Percentiles rank a stretch among this genome's conserved stretches.
These are phyloP conservation scores for Boletus reticuloceps DNA, from an alignment of 768 basidiomycete species.

Conservation along the genomic window DNA sequence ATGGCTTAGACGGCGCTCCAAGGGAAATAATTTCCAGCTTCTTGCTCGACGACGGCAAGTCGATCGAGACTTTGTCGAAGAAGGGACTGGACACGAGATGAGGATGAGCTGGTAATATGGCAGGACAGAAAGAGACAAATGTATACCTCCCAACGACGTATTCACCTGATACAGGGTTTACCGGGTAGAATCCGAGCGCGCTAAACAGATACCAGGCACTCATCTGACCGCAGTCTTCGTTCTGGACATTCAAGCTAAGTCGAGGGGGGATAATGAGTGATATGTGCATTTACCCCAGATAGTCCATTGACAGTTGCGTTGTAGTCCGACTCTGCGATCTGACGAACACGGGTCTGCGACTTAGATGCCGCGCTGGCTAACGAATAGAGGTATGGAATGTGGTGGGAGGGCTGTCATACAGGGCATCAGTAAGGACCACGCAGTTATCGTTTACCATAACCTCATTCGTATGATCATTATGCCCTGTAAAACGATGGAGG, in stretches of 20 bases:
- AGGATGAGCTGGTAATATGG: neutral
- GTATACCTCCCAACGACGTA: constrained; percentile 74
- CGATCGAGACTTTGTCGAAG: constrained; percentile 52
- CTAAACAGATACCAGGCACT: constrained; percentile 86
- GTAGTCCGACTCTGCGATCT: constrained; percentile 64
- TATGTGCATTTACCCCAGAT: constrained; percentile 52
- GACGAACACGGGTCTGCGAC: constrained; percentile 67
- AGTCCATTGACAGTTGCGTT: constrained; percentile 67
- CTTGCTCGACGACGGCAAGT: constrained; percentile 41
- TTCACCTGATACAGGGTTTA: constrained; percentile 73
- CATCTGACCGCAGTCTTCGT: constrained; percentile 91
- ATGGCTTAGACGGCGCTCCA: constrained; percentile 58
- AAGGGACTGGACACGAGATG: constrained; percentile 38
- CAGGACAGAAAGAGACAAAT: neutral
- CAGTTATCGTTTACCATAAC: constrained; percentile 16
- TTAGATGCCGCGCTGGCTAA: constrained; percentile 69
- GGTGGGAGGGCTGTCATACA: constrained; percentile 66
- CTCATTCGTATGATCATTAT: constrained; percentile 84
- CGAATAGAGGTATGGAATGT: constrained; percentile 81
- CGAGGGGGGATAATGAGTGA: neutral
- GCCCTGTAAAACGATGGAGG: constrained; percentile 41
- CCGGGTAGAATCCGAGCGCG: constrained; percentile 81
- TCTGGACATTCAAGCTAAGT: constrained; percentile 39
- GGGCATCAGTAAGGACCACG: constrained; percentile 4
- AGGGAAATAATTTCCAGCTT: constrained; percentile 50